Base-by-base conservation (phyloP, 169 alveolate species). In the Theileria annulata region DNA sequence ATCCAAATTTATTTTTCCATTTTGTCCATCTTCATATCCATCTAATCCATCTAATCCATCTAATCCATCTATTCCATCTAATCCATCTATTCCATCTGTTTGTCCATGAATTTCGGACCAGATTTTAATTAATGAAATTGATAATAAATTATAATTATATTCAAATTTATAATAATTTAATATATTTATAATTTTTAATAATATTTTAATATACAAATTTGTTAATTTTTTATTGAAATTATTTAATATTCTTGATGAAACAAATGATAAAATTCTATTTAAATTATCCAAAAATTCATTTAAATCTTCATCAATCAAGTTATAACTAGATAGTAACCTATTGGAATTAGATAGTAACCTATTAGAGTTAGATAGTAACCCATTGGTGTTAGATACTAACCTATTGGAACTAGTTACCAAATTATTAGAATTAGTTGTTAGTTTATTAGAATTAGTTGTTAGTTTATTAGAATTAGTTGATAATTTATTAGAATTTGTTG, bases 251-350 rank as follows among this genome's bases (percentile, higher is more conserved):
- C 66, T 56, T 21, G 27, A 8, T 56, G 66, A 19, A 56, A 56
- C 8, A 19, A 56, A n/a, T 10, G 17, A 8, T 25, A 56, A 56
- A 19, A 56, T 12, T 25, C 31, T 56, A 4, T 27, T 56, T 56
- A 56, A 56, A 56, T 56, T 56, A 21, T 56, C 66, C 66, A 56
- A 8, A 56, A 56, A 56, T 56, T 56, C 28, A 15, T 56, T 21
- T 8, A 21, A 56, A 25, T 56, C 31, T 0, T 25, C 66, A 8
- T 56, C 17, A 56, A 56, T 42, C 3, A 42, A 42, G 13, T 42
- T 42, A n/a, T n/a, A n/a, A n/a, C n/a, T n/a, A n/a, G n/a, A n/a
- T n/a, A n/a, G n/a, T n/a, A n/a, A n/a, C n/a, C n/a, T n/a, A n/a
- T n/a, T n/a, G n/a, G n/a, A n/a, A n/a, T n/a, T n/a, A n/a, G n/a